These are phyloP conservation scores for Russula lepida DNA, from an alignment of 768 basidiomycete genomes.

Conservation along the genomic window DNA sequence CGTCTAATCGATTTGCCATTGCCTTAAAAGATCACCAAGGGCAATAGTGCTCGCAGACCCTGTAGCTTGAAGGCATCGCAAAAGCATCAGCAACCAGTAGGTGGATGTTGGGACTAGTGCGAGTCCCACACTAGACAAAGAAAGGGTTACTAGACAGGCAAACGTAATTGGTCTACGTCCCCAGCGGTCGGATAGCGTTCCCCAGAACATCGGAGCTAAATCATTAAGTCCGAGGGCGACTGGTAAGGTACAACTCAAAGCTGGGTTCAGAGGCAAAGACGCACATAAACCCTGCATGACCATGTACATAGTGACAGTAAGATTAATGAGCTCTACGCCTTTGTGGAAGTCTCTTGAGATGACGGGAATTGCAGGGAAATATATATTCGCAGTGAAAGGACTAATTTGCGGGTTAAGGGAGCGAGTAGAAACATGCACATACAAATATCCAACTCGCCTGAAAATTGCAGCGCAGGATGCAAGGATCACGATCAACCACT, in stretches of 20 bases:
- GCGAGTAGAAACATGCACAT: neutral
- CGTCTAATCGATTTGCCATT: neutral
- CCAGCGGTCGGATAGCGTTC: conserved; percentile 55
- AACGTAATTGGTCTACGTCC: conserved; percentile 61
- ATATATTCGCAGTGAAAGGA: conserved; percentile 68
- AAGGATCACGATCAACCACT: conserved; percentile 60
- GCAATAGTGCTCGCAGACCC: conserved; percentile 77
- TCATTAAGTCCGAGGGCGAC: neutral
- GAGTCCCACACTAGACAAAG: conserved; percentile 55
- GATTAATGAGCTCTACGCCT: conserved; percentile 63
- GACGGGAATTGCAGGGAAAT: conserved; percentile 70
- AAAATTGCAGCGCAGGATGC: conserved; percentile 53
- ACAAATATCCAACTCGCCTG: conserved; percentile 34
- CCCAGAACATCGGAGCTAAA: conserved; percentile 48
- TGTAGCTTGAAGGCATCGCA: conserved; percentile 73
- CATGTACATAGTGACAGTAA: conserved; percentile 76
- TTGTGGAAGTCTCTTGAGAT: conserved; percentile 54
- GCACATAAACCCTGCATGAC: conserved; percentile 55
- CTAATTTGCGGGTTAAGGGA: conserved; percentile 27
- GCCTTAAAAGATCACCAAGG: conserved; percentile 35
- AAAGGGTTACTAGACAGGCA: conserved; percentile 53
- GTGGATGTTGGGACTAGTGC: conserved; percentile 47
- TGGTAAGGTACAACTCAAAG: neutral
- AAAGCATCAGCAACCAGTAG: conserved; percentile 72
- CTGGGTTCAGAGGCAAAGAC: conserved; percentile 15